Evolutionary conservation across 2,329 filamentous ascomycete genomes (phyloP).

Genomic region (Spiromastix sp.): DNA sequence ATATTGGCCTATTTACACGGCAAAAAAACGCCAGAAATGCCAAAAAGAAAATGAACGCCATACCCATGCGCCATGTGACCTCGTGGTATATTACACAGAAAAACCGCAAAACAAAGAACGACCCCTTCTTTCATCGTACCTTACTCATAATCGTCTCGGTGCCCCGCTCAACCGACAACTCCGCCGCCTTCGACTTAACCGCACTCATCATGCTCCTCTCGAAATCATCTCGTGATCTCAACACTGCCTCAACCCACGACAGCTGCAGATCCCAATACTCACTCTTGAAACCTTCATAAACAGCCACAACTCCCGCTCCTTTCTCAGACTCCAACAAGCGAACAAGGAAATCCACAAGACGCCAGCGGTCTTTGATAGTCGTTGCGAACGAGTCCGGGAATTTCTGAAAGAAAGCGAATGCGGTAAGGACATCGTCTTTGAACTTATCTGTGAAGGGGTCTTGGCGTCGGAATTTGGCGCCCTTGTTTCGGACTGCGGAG

Average conservation of each 20-base stretch:
- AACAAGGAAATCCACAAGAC: constrained; percentile 76
- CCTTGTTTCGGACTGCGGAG: constrained; percentile 73
- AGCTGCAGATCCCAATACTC: constrained; percentile 91
- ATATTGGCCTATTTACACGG: no score
- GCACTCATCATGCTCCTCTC: constrained; percentile 79
- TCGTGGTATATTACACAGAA: no score
- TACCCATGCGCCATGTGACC: no score
- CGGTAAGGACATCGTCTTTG: constrained; percentile 81
- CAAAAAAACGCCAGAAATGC: no score
- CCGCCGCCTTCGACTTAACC: constrained; percentile 80
- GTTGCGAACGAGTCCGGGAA: constrained; percentile 60
- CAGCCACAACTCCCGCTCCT: constrained; percentile 59
- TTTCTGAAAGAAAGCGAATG: constrained; percentile 76
- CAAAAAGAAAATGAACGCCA: no score
- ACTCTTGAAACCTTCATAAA: constrained; percentile 74
- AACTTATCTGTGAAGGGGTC: constrained; percentile 91
- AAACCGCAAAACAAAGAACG: no score
- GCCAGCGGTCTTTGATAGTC: constrained; percentile 83
- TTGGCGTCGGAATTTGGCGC: constrained; percentile 72
- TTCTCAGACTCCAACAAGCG: constrained; percentile 66
- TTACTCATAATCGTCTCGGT: constrained; percentile 91
- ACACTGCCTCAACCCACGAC: constrained; percentile 86
- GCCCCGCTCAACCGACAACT: constrained; percentile 69
- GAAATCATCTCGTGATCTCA: constrained; percentile 84
- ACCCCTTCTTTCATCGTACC: constrained; percentile 58